phyloP scores from a whole-genome alignment of 2,329 filamentous ascomycete species.

The Dothideomycetes sp. region DNA sequence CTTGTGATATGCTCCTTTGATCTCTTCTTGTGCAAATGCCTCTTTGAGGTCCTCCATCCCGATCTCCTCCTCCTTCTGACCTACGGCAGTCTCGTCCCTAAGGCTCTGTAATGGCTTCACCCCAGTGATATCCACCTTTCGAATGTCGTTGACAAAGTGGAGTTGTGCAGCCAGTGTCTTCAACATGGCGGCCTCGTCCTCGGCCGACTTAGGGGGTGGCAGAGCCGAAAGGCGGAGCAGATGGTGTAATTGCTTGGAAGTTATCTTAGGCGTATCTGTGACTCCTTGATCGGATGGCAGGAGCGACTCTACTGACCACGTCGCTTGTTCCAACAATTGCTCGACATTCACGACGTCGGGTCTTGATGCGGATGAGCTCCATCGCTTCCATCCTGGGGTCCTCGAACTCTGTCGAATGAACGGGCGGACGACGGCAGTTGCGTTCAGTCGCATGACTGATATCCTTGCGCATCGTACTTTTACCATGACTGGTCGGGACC shows the following conservation, averaged over 20 bases:
- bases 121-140: constrained; percentile 61
- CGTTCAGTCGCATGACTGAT: too few relatives aligned
- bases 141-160: constrained; percentile 80
- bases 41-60: constrained; percentile 45
- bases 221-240: constrained; percentile 84
- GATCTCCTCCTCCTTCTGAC: constrained; percentile 46
- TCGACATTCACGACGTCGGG: constrained; percentile 20
- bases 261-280: constrained; percentile 36
- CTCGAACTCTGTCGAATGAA: too few relatives aligned
- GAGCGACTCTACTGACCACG: constrained; percentile 74
- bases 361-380: not conserved
- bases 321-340: constrained; percentile 51
- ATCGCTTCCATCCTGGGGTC: too few relatives aligned
- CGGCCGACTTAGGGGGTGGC: constrained; percentile 51
- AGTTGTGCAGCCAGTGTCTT: constrained; percentile 69
- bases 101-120: constrained; percentile 68
- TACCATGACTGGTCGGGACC: too few relatives aligned
- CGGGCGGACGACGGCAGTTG: too few relatives aligned
- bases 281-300: constrained; percentile 29
- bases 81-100: constrained; percentile 61
- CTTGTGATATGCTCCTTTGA: constrained; percentile 42
- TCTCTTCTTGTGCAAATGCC: constrained; percentile 49
- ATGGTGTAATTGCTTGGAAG: constrained; percentile 62
- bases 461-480: too few relatives aligned
- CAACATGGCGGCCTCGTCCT: constrained; percentile 61